Evolutionary conservation across 768 basidiomycete species (phyloP).

Genomic region (Amanita jacksonii): DNA sequence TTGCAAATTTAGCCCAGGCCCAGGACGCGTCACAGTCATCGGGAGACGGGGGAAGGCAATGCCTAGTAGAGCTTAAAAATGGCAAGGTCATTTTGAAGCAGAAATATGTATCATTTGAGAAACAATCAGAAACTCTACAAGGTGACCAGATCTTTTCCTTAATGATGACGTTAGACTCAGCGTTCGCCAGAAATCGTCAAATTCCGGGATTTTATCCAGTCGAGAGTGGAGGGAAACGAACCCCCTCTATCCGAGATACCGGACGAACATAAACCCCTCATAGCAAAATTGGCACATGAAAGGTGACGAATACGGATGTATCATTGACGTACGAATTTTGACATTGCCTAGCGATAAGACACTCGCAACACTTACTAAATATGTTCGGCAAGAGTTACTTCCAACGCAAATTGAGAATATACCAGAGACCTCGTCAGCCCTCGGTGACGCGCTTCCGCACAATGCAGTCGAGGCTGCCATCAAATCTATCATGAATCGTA

Average conservation of each 20-base stretch:
- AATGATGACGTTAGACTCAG: conserved; percentile 8
- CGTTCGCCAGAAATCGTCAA: conserved; percentile 55
- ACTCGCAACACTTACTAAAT: conserved; percentile 48
- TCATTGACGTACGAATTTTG: neutral
- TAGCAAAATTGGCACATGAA: conserved; percentile 80
- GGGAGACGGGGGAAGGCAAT: conserved; percentile 34
- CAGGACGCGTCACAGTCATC: conserved; percentile 18
- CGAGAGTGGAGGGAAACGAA: conserved; percentile 35
- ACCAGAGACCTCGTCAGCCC: conserved; percentile 25
- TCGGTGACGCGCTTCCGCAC: conserved; percentile 33
- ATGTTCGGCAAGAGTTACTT: conserved; percentile 59
- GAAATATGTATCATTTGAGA: conserved; percentile 65
- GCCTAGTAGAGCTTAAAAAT: conserved; percentile 60
- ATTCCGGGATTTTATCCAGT: conserved; percentile 65
- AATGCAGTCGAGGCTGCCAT: conserved; percentile 59
- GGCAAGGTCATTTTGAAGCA: conserved; percentile 72
- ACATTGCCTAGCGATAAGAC: conserved; percentile 57
- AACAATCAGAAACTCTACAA: conserved; percentile 74
- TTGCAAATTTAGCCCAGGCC: conserved; percentile 15
- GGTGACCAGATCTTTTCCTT: conserved; percentile 36
- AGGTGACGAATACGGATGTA: conserved; percentile 44
- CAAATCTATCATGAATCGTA: conserved; percentile 49
- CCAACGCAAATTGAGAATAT: conserved; percentile 55
- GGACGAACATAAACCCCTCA: conserved; percentile 58
- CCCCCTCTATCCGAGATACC: conserved; percentile 51